Base-by-base conservation (phyloP, 495 filamentous ascomycete species). In the Xylaria bambusicola region DNA sequence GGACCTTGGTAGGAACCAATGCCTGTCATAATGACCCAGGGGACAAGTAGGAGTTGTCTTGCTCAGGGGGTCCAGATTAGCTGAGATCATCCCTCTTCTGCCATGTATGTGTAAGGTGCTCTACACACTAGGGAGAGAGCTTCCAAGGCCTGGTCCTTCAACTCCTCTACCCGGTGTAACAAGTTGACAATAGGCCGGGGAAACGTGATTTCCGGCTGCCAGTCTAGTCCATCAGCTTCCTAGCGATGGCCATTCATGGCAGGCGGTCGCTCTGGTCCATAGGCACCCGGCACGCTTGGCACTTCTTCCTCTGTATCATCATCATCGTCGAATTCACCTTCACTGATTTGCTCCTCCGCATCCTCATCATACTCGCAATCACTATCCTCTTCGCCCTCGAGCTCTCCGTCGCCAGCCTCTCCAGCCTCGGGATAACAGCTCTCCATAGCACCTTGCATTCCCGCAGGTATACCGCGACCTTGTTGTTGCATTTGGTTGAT, bases 401-500 rank as follows among this genome's bases (percentile, higher is more conserved):
- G 87, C 55, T 86, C 85, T 53, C 86, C 86, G 56, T 93, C 86
- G 48, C 80, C 73, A 52, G 77, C 72, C 62, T 77, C 72, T 64
- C 77, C 73, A 20, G 72, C 72, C 58, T 77, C 76, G 29, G 66
- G 68, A 52, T 74, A 75, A 54, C 81, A 73, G 65, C 72, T 79
- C 56, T 85, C 85, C 31, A 87, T 76, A 52, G 81, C 80, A 33
- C 75, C 82, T 26, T 82, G 77, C 61, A 83, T 72, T 31, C 71
- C 82, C 67, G 80, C 86, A 26, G 81, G 83, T 51, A 84, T 75
- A 47, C 87, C 89, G 13, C 91, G 84, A 21, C 92, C 91, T 68
- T 96, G 92, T 51, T 89, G 90, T 74, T 96, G 92, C 92, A 96
- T 96, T 61, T 90, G 90, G 58, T 92, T 86, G 70, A 94, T 95